Conservation (phyloP, 495 filamentous ascomycete genomes). For the Xylaria intraflava region DNA sequence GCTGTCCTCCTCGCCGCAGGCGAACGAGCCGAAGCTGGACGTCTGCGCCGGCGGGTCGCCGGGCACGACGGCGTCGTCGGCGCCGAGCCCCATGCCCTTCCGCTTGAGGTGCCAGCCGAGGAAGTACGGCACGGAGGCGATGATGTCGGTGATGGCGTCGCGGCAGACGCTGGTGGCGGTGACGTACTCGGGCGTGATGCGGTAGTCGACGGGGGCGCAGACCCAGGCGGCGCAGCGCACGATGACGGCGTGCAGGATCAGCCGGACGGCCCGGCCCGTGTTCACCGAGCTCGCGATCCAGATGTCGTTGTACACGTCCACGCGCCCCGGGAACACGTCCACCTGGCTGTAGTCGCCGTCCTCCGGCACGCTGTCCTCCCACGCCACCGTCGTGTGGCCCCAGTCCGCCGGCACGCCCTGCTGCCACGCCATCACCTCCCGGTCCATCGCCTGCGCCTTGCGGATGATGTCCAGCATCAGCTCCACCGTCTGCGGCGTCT, state of each 20-base stretch:
- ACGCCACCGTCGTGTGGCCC: conserved; percentile 36
- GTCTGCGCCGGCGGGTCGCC: not conserved
- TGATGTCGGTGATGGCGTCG: conserved; percentile 42
- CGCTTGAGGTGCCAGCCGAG: conserved; percentile 40
- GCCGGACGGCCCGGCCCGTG: conserved; percentile 34
- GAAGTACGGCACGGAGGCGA: conserved; percentile 47
- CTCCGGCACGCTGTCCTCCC: conserved; percentile 34
- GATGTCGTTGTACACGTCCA: conserved; percentile 47
- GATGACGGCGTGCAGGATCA: conserved; percentile 39
- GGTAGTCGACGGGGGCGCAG: conserved; percentile 44
- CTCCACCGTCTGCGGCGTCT: conserved; percentile 33
- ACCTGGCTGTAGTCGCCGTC: conserved; percentile 33
- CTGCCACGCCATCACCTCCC: conserved; percentile 39
- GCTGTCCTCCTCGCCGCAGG: conserved; percentile 29
- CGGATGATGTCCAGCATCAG: conserved; percentile 36
- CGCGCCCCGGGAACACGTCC: conserved; percentile 45
- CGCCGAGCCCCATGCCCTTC: conserved; percentile 2
- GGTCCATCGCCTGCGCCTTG: conserved; percentile 37
- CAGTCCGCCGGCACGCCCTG: conserved; percentile 32
- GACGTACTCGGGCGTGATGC: conserved; percentile 49
- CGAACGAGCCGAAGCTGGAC: conserved; percentile 24
- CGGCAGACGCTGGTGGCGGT: conserved; percentile 31
- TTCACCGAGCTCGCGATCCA: conserved; percentile 46
- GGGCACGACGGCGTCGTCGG: too few species aligned
- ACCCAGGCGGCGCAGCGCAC: conserved; percentile 49